Base-by-base conservation (phyloP, 2,329 filamentous ascomycete genomes). In the Arachnomyces sp. region DNA sequence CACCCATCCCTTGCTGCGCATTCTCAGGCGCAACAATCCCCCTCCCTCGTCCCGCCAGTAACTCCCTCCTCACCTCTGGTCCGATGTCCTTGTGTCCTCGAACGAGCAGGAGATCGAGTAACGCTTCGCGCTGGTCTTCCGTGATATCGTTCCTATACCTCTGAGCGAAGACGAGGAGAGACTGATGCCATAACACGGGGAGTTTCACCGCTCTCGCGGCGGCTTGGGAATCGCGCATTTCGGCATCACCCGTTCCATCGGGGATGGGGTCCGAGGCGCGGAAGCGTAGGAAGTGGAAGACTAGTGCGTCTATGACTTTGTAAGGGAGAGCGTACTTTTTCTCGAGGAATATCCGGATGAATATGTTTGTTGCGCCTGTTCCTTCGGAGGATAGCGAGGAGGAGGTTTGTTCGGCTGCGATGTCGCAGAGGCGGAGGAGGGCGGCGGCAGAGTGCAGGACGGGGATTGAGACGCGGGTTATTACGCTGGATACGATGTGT, bases 241-340 rank as follows among this genome's bases (percentile, higher is more conserved):
- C 69, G 7, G 71, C 67, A 40, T 82, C 79, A 25, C 75, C 70
- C 3, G 60, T 65, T 25, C 68, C 68, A 38, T 70, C 68, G 8
- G 70, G 68, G 2, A 73, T 70, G 2, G 79, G 74, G 46, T 84
- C 80, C 17, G 77, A 73, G 39, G 76, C 83, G 28, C 85, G 76
- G 70, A 94, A 95, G 12, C 92, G 82, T 46, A 96, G 64, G 64
- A 98, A 98, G 64, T 98, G 90, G 69, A 96, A 96, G 7, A 98
- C 92, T 2, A 96, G 71, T 2, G 88, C 82, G 54, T 98, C 92
- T 36, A 98, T 81, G 39, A 94, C 90, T 64, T 94, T 90, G 68
- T 84, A 95, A 0, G 90, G 92, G 8, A 98, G 71, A 0, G 92
- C 92, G 53, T 98, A 96, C 59, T 93, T 93, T 75, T 98, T 98